Evolutionary conservation across 441 rosid species (phyloP), one percentile per base, ranked within the genome.

Genomic region (Populus trichocarpa): DNA sequence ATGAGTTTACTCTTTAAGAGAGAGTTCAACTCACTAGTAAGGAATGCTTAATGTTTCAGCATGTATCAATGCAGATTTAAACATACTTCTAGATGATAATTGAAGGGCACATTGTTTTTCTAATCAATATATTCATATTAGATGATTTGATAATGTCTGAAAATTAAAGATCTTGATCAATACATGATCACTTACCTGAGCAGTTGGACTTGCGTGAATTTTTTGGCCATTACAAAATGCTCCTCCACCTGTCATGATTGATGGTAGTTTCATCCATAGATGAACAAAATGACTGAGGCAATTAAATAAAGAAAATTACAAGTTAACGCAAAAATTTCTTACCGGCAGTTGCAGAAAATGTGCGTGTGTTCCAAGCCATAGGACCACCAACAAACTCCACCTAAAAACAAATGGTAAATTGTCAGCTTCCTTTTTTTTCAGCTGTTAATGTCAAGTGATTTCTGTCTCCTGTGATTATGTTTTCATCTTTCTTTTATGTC

Each of bases 381-480:
- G 93, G 94, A 36, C 98, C 99, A 40, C 99, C 98, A 30, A 93
- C 97, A 85, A 95, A 95, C 86, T 95, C 99, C 67, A 95, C 97
- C 99, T 95, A 72, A 64, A 79, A 69, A 77, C 10, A 30, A 70
- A 77, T 71, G 69, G 35, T 25, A 63, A 7, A 70, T 8, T 69
- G 68, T 82, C 68, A 86, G 26, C 66, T 67, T 69, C 22, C 66
- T 23, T 28, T 75, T 11, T 64, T 38, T 46, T 68, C 6, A 12
- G 22, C 12, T 11, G 13, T 65, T 16, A 57, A 35, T 23, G 14
- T 6, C 16, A 57, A 14, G 20, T 73, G 33, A 7, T 25, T 13
- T 69, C 35, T 13, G 8, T 23, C 10, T 6, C 46, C 50, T 9
- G 28, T 25, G 6, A 16, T n/a, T 11, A 23, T 35, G 28, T 33